These are phyloP conservation scores for Botrytis elliptica DNA, from an alignment of 2,329 filamentous ascomycete genomes.

Conservation along the genomic window DNA sequence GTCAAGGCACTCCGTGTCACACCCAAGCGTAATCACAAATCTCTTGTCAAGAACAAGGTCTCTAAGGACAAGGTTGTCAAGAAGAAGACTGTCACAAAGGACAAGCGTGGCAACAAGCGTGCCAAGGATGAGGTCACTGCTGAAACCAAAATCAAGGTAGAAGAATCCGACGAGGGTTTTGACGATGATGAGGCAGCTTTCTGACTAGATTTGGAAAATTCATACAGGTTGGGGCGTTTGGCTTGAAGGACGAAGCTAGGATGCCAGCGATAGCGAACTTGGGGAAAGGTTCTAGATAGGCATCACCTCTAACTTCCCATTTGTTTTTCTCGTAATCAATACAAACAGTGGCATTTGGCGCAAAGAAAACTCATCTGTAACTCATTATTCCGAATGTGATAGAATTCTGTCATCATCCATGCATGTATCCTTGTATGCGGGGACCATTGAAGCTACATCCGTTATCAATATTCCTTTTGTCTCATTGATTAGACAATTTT, in stretches of 20 bases:
- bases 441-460: background rate
- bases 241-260: background rate
- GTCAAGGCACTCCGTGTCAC: background rate
- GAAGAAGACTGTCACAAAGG: background rate
- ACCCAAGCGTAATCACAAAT: background rate
- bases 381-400: conserved; percentile 4
- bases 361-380: background rate
- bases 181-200: conserved; percentile 34
- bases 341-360: background rate
- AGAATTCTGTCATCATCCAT: background rate
- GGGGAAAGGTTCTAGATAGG: conserved; percentile 38
- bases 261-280: background rate
- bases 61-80: background rate
- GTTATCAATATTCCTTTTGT: background rate
- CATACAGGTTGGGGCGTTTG: background rate
- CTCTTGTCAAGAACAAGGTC: background rate
- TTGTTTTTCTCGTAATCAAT: background rate
- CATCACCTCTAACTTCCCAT: background rate
- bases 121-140: background rate
- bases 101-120: background rate
- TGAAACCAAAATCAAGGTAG: background rate
- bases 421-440: background rate
- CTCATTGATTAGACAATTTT: background rate
- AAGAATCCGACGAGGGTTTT: conserved; percentile 30
- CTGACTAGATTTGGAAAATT: background rate